phyloP scores from a whole-genome alignment of 768 basidiomycete genomes.

The Lactarius indigo region DNA sequence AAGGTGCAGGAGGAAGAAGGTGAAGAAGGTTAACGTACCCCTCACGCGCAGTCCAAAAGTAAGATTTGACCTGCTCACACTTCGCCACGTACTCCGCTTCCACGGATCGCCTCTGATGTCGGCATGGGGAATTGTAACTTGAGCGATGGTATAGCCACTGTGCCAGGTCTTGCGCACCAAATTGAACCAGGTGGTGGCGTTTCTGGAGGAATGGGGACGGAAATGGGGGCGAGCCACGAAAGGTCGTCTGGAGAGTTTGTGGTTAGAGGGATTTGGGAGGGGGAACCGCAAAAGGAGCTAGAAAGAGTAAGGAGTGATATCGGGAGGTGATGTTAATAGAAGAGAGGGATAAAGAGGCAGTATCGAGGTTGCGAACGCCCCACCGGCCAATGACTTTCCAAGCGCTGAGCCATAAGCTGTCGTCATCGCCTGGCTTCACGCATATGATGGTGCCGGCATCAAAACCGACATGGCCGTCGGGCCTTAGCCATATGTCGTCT shows the following conservation, averaged over 20 bases:
- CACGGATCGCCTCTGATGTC: slow-evolving; percentile 8
- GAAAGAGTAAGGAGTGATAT: slow-evolving; percentile 37
- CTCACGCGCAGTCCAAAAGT: slow-evolving; percentile 41
- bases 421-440: slow-evolving; percentile 44
- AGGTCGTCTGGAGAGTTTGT: slow-evolving; percentile 13
- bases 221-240: slow-evolving; percentile 21
- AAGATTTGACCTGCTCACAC: background rate
- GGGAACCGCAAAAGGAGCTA: slow-evolving; percentile 48
- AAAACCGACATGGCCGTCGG: slow-evolving; percentile 59
- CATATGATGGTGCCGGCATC: slow-evolving; percentile 62
- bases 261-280: slow-evolving; percentile 47
- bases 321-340: slow-evolving; percentile 48
- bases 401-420: slow-evolving; percentile 42
- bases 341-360: slow-evolving; percentile 52
- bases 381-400: slow-evolving; percentile 71
- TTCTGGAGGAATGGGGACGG: slow-evolving; percentile 14
- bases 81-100: slow-evolving; percentile 4
- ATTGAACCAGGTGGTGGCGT: slow-evolving; percentile 16
- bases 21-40: slow-evolving; percentile 39
- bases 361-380: slow-evolving; percentile 54
- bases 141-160: slow-evolving; percentile 7
- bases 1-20: background rate
- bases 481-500: slow-evolving; percentile 56
- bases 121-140: slow-evolving; percentile 4
- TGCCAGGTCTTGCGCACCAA: slow-evolving; percentile 22